Percentiles rank a stretch among this genome's conserved stretches.
Evolutionary conservation across 2,329 filamentous ascomycete species (phyloP).

Genomic region (Alternaria sp.): DNA sequence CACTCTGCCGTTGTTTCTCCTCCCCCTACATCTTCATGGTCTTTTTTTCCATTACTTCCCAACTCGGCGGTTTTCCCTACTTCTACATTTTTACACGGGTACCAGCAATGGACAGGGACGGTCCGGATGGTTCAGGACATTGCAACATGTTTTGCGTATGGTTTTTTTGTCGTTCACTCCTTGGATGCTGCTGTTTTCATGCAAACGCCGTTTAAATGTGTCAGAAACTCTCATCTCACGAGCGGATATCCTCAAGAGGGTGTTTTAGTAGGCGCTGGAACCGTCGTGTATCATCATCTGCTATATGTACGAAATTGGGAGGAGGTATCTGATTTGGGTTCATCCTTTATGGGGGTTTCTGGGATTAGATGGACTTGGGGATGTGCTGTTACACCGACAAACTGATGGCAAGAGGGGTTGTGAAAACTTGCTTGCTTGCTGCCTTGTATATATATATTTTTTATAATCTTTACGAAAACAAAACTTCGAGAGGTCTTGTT

Average conservation of each 20-base stretch:
- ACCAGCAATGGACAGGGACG: slow-evolving; percentile 33
- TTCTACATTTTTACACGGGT: slow-evolving; percentile 30
- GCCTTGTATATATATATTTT: slow-evolving; percentile 28
- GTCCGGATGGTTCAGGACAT: slow-evolving; percentile 16
- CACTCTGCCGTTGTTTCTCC: slow-evolving; percentile 22
- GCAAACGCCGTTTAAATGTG: slow-evolving; percentile 27
- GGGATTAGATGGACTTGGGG: slow-evolving; percentile 24
- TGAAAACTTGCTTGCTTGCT: slow-evolving; percentile 21
- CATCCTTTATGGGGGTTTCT: slow-evolving; percentile 7
- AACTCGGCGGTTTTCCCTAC: background rate
- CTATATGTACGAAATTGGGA: slow-evolving; percentile 27
- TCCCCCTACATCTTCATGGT: slow-evolving; percentile 18
- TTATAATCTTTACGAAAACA: slow-evolving; percentile 26
- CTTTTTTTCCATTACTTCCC: slow-evolving; percentile 13
- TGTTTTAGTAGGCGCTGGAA: slow-evolving; percentile 38
- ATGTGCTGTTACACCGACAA: slow-evolving; percentile 35
- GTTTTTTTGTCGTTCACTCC: background rate
- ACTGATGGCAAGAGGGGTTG: slow-evolving; percentile 9
- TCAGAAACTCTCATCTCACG: slow-evolving; percentile 42
- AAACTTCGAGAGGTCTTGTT: background rate
- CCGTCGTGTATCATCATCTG: slow-evolving; percentile 44
- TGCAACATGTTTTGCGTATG: slow-evolving; percentile 18
- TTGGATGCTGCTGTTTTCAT: slow-evolving; percentile 7
- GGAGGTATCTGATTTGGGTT: slow-evolving; percentile 24
- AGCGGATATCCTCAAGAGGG: slow-evolving; percentile 25